phyloP scores from a whole-genome alignment of 441 rosid species.

The Capsella rubella region DNA sequence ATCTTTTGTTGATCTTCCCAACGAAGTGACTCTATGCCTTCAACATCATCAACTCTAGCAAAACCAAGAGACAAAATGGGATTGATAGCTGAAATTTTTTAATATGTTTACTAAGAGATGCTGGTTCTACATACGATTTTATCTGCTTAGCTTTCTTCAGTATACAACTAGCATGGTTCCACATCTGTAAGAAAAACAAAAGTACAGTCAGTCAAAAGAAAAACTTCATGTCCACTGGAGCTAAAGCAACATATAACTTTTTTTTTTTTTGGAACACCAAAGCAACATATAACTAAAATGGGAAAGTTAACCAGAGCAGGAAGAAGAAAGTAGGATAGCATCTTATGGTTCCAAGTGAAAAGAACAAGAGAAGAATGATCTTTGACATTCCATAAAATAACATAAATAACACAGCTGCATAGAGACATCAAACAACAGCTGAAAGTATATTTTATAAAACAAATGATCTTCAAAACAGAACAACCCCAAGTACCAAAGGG shows the following conservation, averaged over 20 bases:
- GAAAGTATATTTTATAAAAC: neutral
- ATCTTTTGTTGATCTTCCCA: constrained; percentile 97
- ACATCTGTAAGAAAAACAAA: constrained; percentile 61
- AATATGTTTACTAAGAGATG: constrained; percentile 9
- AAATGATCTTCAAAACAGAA: neutral
- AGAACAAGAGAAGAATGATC: constrained; percentile 16
- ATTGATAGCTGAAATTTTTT: constrained; percentile 16
- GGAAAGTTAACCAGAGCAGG: constrained; percentile 5
- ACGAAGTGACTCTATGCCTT: constrained; percentile 86
- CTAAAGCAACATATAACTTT: constrained; percentile 16
- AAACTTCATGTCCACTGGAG: constrained; percentile 6
- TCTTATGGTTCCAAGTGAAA: neutral
- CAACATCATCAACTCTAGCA: constrained; percentile 82
- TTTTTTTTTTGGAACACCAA: neutral
- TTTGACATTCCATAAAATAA: neutral
- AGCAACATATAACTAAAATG: constrained; percentile 8
- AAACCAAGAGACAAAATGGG: constrained; percentile 18
- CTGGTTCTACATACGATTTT: constrained; percentile 64
- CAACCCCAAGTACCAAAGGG: neutral
- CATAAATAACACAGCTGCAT: neutral
- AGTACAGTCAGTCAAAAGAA: constrained; percentile 4
- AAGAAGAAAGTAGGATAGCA: neutral
- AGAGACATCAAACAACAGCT: constrained; percentile 11
- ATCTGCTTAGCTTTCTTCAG: constrained; percentile 82
- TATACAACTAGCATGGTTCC: constrained; percentile 87